phyloP scores from a whole-genome alignment of 2,329 filamentous ascomycete genomes.

The Tolypocladium capitatum region DNA sequence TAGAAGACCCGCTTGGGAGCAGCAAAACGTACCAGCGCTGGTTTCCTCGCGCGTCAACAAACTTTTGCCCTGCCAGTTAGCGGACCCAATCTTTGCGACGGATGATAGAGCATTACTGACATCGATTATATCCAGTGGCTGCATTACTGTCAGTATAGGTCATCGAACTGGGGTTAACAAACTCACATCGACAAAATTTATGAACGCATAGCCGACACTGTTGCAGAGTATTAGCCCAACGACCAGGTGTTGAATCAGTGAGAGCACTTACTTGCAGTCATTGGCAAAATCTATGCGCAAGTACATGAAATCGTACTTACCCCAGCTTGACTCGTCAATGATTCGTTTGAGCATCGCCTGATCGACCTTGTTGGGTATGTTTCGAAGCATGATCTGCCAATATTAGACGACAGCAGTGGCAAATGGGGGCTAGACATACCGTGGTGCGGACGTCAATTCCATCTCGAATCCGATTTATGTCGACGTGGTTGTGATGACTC shows the following conservation, averaged over 20 bases:
- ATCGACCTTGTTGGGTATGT: conserved; percentile 84
- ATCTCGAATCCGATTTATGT: conserved; percentile 44
- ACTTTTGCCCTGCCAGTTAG: conserved; percentile 32
- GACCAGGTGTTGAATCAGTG: not conserved
- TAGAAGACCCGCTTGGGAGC: not conserved
- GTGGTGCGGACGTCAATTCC: conserved; percentile 66
- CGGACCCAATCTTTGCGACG: too few species aligned
- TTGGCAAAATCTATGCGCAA: conserved; percentile 79
- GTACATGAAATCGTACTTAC: conserved; percentile 91
- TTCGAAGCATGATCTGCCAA: conserved; percentile 75
- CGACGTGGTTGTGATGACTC: conserved; percentile 48
- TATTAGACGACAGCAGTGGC: conserved; percentile 3
- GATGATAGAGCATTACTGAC: conserved; percentile 28
- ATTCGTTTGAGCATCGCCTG: conserved; percentile 65
- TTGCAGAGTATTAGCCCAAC: not conserved
- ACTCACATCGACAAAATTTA: conserved; percentile 78
- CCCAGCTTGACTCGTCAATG: conserved; percentile 64
- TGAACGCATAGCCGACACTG: conserved; percentile 92
- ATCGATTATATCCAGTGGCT: conserved; percentile 62
- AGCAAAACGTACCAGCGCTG: conserved; percentile 45
- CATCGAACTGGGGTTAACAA: not conserved
- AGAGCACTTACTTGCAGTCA: conserved; percentile 58
- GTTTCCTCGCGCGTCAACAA: conserved; percentile 57
- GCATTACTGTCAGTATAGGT: conserved; percentile 21
- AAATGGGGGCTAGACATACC: conserved; percentile 29